Base-by-base conservation (phyloP, 257 asterid genomes). In the Gentiana macrophylla region DNA sequence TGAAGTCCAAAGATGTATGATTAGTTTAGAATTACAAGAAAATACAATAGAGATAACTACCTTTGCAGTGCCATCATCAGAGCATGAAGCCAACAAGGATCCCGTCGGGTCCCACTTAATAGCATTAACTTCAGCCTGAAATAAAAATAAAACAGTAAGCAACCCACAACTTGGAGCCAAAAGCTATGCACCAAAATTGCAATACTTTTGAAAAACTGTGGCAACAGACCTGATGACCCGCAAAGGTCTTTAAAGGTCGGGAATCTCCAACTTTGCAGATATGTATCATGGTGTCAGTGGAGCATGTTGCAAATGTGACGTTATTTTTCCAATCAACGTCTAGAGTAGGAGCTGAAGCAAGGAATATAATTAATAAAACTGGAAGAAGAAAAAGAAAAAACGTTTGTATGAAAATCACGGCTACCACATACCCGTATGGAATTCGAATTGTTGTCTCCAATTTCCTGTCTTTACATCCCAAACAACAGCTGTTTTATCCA, bases 51-150 rank as follows among this genome's bases (percentile, higher is more conserved):
- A 38, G 32, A 13, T 11, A 50, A 62, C 69, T 49, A 92, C 98
- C 94, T 92, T 87, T 15, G 98, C 93, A 1, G 98, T 87, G 67
- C 79, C 77, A 78, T 92, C 98, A 60, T 92, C 97, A 59, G 98
- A 87, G 80, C 98, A 87, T 35, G 98, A 92, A 2, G 98, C 98
- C 71, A 92, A 76, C 62, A 87, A 79, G 44, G 85, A 49, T 52
- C 97, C 94, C n/a, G 94, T 63, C 10, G 97, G 98, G 69, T 92
- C 97, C 98, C 98, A 92, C 86, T 88, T 92, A 73, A 92, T 88
- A 63, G 95, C 97, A 77, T 92, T 92, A 57, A 92, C 95, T 80
- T 87, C 95, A 64, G 85, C 87, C 98, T 91, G 78, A 65, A 67
- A 52, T 47, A 50, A 61, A 41, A 71, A 48, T 4, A 8, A 11